Evolutionary conservation across 768 basidiomycete genomes (phyloP), one percentile per base, ranked within the genome.

Genomic region (Pleurotus cornucopiae): DNA sequence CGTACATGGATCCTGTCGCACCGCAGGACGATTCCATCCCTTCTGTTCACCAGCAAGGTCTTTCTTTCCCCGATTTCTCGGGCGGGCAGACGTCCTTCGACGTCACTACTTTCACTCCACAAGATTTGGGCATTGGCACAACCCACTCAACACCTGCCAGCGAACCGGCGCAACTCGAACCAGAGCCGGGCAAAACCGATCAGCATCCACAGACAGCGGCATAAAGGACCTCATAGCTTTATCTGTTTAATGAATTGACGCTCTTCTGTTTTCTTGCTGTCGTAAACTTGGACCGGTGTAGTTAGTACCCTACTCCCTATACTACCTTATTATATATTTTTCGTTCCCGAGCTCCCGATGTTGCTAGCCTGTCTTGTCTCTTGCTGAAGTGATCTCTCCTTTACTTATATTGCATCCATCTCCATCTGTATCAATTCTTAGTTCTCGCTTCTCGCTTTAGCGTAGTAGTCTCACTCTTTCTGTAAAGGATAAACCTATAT

Each of bases 1-100:
- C 84, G 41, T 91, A 89, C 69, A 88, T 91, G 84, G 89, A 91
- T 69, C 76, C 86, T 47, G 71, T 85, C 25, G 75, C 81, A 40
- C 63, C 80, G 49, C 82, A 84, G 52, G 87, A 90, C 60, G 88
- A 89, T 60, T 70, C 81, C 40, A 73, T 88, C 58, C 74, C 70
- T 58, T 69, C 75, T 51, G 78, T 81, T 49, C 86, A 88, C 63
- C 76, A 81, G 66, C 71, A 84, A 38, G 83, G 83, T 21, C 75
- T 90, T 61, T 79, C 84, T 37, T 92, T 89, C 68, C 73, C 82
- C 55, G 89, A 92, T 69, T 92, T 80, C 62, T 64, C 84, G 38
- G 79, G 79, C 48, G 71, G 85, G 12, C 78, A 80, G 52, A 81
- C 78, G 58, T 68, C 82, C 14, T 91, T 90, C 62, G 89, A 91